Percentiles rank a stretch among this genome's conserved stretches.
Conservation (phyloP, 768 basidiomycete species). For the Lactifluus pinguis region DNA sequence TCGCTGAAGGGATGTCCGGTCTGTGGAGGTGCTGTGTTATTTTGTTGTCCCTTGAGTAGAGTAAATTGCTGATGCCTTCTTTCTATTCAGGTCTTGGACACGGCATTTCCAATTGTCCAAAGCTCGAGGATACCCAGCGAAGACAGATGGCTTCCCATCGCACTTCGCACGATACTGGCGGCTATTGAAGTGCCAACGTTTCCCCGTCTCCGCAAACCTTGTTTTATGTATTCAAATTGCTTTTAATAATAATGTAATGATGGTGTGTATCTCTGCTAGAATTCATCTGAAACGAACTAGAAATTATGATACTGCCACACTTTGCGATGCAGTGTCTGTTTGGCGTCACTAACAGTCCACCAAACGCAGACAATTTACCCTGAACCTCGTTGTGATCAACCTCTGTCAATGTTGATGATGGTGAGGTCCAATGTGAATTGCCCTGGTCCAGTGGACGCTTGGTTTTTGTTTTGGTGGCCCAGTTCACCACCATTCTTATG, state of each 20-base stretch:
- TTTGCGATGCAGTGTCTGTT: too few species aligned
- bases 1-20: constrained; percentile 85
- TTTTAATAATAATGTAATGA: too few species aligned
- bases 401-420: too few species aligned
- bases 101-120: constrained; percentile 90
- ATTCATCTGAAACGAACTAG: not conserved
- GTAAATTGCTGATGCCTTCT: not conserved
- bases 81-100: constrained; percentile 72
- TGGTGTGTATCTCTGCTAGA: not conserved
- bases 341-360: not conserved
- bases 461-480: too few species aligned
- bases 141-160: constrained; percentile 86
- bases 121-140: constrained; percentile 87
- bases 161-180: constrained; percentile 56
- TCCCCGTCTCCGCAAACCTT: not conserved
- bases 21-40: constrained; percentile 65
- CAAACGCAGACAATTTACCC: too few species aligned
- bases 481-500: too few species aligned
- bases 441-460: too few species aligned
- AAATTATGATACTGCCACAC: too few species aligned
- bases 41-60: not conserved
- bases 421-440: too few species aligned
- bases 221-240: not conserved
- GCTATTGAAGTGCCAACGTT: constrained; percentile 18
- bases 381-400: too few species aligned